Percentiles rank a stretch among this genome's conserved stretches.
Evolutionary conservation across 352 stramenopile genomes (phyloP).

Genomic region (Globisporangium paroecandrum): DNA sequence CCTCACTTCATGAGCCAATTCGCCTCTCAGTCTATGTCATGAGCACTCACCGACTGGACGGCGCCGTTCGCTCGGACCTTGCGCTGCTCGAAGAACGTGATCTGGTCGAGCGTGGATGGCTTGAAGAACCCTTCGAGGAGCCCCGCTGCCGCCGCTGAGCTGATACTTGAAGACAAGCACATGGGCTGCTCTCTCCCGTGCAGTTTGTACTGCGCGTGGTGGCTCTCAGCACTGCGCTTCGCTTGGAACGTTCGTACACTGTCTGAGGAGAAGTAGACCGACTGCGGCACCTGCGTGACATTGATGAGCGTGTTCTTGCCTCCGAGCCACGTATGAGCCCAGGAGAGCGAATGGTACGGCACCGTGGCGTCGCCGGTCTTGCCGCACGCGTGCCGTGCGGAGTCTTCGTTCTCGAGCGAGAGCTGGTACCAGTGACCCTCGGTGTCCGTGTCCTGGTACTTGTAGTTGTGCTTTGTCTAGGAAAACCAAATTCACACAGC

Average conservation of each 20-base stretch:
- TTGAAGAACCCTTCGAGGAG: slow-evolving; percentile 70
- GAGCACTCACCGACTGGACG: slow-evolving; percentile 27
- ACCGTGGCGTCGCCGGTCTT: slow-evolving; percentile 78
- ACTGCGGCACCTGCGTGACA: slow-evolving; percentile 70
- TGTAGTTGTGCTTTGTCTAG: slow-evolving; percentile 70
- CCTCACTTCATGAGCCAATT: neutral
- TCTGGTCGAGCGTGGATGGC: slow-evolving; percentile 40
- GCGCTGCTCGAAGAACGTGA: slow-evolving; percentile 76
- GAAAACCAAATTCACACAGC: neutral
- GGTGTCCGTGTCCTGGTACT: slow-evolving; percentile 53
- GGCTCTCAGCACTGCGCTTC: slow-evolving; percentile 30
- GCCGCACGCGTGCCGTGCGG: slow-evolving; percentile 42
- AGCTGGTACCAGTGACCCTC: slow-evolving; percentile 65
- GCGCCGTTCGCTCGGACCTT: slow-evolving; percentile 27
- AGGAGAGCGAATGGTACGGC: slow-evolving; percentile 77
- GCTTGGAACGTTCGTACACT: slow-evolving; percentile 53
- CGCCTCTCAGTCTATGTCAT: neutral
- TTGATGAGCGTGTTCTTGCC: slow-evolving; percentile 37
- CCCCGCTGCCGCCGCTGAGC: slow-evolving; percentile 7
- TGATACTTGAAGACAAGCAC: slow-evolving; percentile 24
- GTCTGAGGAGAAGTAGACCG: slow-evolving; percentile 64
- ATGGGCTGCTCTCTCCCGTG: slow-evolving; percentile 38
- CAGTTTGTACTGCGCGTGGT: slow-evolving; percentile 66
- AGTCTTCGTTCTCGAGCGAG: slow-evolving; percentile 46
- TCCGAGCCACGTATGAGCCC: slow-evolving; percentile 74